Evolutionary conservation across 2,329 filamentous ascomycete genomes (phyloP), one percentile per base, ranked within the genome.

Genomic region (Alternaria sp.): DNA sequence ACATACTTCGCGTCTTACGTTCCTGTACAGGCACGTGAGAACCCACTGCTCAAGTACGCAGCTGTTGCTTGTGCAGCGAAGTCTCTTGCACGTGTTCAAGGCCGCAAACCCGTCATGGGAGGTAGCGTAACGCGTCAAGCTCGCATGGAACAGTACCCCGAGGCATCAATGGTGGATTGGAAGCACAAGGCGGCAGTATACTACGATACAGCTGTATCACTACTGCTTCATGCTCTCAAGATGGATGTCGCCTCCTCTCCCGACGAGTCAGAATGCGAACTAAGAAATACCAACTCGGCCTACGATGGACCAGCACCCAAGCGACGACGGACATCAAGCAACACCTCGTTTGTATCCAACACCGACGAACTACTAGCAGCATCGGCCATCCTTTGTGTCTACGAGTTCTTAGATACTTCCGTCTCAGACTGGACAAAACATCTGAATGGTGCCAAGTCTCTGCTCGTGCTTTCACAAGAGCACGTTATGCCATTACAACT

Each of bases 381-480:
- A 2, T 88, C 88, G 2, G 87, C 88, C 0, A 90, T 91, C 14
- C 76, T 91, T 2, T 90, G 87, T 60, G 86, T 89, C 0, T 90
- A 90, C 70, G 89, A 91, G 64, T 87, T 90, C 60, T 79, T 90
- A n/a, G 87, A 90, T 72, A 86, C 86, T 2, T 89, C 87, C 1
- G 85, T 85, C 2, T 82, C 83, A 0, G 87, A 88, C 20, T 91
- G 88, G 88, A 84, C 85, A 32, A 82, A 87, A 4, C 89, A 91
- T 78, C 77, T 91, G 6, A 89, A 86, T 65, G 88, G 88, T 0
- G 85, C 89, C 0, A 90, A 90, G 64, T 86, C 87, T 0, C 79
- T 90, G 20, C 82, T 90, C 54, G 86, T 84, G 44, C 79, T 86
- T 55, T 82, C 83, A 4, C 84, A 85, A 62, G 84, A 84, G 53